These are phyloP conservation scores for Eucalyptus lansdowneana DNA, from an alignment of 345 rosid species.

Conservation along the genomic window DNA sequence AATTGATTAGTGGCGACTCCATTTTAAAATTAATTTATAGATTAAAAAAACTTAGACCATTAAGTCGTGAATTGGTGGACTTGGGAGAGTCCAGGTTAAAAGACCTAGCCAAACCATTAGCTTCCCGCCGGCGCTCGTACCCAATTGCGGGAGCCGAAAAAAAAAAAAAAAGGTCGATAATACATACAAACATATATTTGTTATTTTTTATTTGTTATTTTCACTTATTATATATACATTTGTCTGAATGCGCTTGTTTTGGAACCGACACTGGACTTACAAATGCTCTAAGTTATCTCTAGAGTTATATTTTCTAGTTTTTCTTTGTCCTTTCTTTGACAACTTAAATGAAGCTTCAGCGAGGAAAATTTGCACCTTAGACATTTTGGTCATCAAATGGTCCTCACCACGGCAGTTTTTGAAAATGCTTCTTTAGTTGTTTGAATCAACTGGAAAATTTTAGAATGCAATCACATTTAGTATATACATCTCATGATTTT, in stretches of 20 bases:
- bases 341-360: neutral
- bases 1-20: too few species aligned
- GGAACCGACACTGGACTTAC: neutral
- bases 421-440: neutral
- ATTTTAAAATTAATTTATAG: too few species aligned
- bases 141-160: too few species aligned
- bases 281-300: neutral
- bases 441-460: neutral
- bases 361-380: neutral
- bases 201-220: neutral
- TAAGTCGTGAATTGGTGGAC: too few species aligned
- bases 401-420: neutral
- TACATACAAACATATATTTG: neutral
- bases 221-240: neutral
- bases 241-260: neutral
- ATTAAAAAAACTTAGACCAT: too few species aligned
- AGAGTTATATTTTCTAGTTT: neutral
- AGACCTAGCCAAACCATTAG: too few species aligned
- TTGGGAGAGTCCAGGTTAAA: too few species aligned
- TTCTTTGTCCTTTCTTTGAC: neutral
- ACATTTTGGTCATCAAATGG: neutral
- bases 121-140: too few species aligned
- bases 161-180: too few species aligned
- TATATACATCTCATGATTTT: neutral
- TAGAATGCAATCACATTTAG: neutral